Evolutionary conservation across 106 monocot species (phyloP), one percentile per base, ranked within the genome.

Genomic region (Dioscorea zingiberensis): DNA sequence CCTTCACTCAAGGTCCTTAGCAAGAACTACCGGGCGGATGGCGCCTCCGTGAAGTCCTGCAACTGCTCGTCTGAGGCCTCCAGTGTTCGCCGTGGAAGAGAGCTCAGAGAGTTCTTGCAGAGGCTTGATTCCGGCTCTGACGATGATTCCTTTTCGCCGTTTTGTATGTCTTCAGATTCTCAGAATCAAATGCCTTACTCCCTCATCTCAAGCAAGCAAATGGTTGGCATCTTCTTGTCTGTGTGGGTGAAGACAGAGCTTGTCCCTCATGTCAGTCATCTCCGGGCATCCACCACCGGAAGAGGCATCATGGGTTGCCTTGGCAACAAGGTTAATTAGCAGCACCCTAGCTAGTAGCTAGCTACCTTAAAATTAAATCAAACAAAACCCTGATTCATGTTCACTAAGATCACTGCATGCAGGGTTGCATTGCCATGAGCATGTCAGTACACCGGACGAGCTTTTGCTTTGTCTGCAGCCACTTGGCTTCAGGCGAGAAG

Each of bases 311-410:
- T 98, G 92, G 87, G 90, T 1, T 76, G 80, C 46, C 81, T 98
- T 25, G 92, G 98, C 23, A 92, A 98, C 73, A 98, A 98, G 93
- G 98, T 97, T 21, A n/a, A n/a, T n/a, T n/a, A n/a, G n/a, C n/a
- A 46, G 30, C 13, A 38, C 38, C 38, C 38, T 38, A 38, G 10
- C 38, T 38, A 38, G 10, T 30, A 30, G 7, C 2, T 38, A 38
- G 38, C 38, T 38, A 38, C 10, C 0, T 8, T 2, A 6, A 38
- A 38, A 2, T 8, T 2, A 6, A 38, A 38, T 6, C 38, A 38
- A 6, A 38, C 38, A 38, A 38, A 38, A 38, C 38, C 38, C 38
- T 38, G 10, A 38, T 38, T 38, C 38, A 38, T 6, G 3, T 38
- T n/a, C 9, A 38, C 38, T 38, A 38, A 38, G 38, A 10, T 38